Conservation (phyloP, 129 eudicot genomes). For the Cynara cardunculus region DNA sequence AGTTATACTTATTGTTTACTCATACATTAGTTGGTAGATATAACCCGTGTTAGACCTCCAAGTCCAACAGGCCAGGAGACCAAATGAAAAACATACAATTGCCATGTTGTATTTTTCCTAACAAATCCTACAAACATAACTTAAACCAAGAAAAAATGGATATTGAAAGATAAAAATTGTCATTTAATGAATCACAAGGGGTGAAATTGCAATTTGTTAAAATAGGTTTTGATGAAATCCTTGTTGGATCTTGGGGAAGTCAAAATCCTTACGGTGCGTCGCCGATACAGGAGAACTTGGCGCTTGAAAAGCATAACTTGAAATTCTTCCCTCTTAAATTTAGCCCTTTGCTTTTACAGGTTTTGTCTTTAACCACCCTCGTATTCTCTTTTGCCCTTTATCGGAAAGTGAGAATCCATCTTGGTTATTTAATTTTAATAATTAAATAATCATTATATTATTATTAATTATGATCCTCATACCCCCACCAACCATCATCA, state of each 20-base stretch:
- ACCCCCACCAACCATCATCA: not conserved
- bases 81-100: not conserved
- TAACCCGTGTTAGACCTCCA: not conserved
- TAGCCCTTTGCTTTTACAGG: conserved; percentile 24
- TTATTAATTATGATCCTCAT: conserved; percentile 8
- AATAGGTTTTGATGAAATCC: conserved; percentile 17
- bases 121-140: not conserved
- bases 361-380: conserved; percentile 28
- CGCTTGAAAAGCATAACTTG: conserved; percentile 18
- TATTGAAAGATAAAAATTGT: not conserved
- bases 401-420: conserved; percentile 31
- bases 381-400: conserved; percentile 24
- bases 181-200: not conserved
- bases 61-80: not conserved
- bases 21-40: not conserved
- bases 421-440: conserved; percentile 25
- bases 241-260: conserved; percentile 39
- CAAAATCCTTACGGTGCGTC: conserved; percentile 20
- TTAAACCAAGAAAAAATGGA: not conserved
- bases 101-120: not conserved
- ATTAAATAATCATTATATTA: conserved; percentile 16
- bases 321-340: conserved; percentile 27
- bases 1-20: too few species aligned
- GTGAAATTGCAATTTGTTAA: not conserved
- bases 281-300: conserved; percentile 9